These are phyloP conservation scores for Elaeis guineensis DNA, from an alignment of 176 grass and related monocot genomes.

Conservation along the genomic window DNA sequence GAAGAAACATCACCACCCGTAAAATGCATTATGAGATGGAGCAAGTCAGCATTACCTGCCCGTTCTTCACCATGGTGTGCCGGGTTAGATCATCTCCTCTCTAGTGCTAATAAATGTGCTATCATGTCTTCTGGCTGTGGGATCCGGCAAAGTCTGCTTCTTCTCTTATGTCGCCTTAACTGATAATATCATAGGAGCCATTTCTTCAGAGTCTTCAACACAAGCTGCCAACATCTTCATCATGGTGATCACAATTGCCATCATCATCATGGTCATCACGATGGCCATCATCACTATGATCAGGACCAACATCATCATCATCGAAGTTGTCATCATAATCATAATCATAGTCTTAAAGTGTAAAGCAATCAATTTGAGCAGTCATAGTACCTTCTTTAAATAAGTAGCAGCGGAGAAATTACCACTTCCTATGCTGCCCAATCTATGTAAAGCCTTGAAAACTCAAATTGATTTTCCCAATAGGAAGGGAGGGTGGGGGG, in stretches of 20 bases:
- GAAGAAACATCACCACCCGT: conserved; percentile 34
- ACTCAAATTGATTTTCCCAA: too few species aligned
- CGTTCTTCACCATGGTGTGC: too few species aligned
- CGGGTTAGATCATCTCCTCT: conserved; percentile 31
- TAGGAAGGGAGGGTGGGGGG: too few species aligned
- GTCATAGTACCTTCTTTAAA: background rate
- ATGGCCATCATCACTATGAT: too few species aligned
- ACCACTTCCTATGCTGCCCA: background rate
- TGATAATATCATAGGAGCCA: background rate
- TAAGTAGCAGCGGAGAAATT: background rate
- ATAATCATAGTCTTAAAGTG: too few species aligned
- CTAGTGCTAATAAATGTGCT: conserved; percentile 31
- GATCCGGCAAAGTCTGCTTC: conserved; percentile 32
- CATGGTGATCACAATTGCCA: too few species aligned
- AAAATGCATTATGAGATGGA: conserved; percentile 36
- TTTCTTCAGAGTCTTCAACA: background rate
- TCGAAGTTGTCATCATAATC: too few species aligned
- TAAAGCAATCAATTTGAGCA: background rate
- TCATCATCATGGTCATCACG: too few species aligned
- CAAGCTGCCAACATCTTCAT: too few species aligned
- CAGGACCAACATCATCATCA: too few species aligned
- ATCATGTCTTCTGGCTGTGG: conserved; percentile 52
- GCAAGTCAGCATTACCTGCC: too few species aligned
- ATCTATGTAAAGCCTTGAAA: background rate
- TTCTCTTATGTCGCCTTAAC: conserved; percentile 39